These are phyloP conservation scores for Medicago lupulina DNA, from an alignment of 306 rosid genomes.

Conservation along the genomic window DNA sequence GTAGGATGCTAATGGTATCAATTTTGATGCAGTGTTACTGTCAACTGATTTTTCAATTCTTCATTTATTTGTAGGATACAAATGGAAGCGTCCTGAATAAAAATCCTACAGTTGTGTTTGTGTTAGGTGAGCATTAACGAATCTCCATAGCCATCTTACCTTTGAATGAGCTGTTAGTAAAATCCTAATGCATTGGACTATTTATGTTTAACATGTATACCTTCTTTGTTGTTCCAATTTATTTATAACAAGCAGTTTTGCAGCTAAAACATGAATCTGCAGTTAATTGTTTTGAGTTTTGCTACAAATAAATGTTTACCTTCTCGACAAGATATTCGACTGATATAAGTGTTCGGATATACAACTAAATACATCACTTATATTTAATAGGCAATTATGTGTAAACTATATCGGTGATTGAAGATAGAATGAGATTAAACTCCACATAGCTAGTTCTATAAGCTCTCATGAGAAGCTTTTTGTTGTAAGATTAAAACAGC, in stretches of 20 bases:
- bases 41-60: constrained; percentile 12
- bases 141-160: constrained; percentile 18
- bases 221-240: constrained; percentile 18
- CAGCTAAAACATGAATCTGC: background rate
- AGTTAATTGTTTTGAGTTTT: constrained; percentile 21
- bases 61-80: constrained; percentile 58
- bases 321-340: constrained; percentile 2
- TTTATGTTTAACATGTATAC: constrained; percentile 1
- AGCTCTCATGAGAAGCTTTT: background rate
- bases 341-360: constrained; percentile 4
- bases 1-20: constrained; percentile 54
- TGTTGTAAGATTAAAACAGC: background rate
- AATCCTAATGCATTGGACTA: constrained; percentile 10
- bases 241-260: background rate
- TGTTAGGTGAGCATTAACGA: constrained; percentile 72
- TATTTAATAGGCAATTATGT: background rate
- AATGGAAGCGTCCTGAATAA: constrained; percentile 60
- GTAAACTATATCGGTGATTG: background rate
- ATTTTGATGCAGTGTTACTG: constrained; percentile 7
- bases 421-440: background rate
- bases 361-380: background rate
- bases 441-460: background rate
- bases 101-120: constrained; percentile 91
- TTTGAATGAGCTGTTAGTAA: constrained; percentile 9
- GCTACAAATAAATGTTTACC: constrained; percentile 12